Evolutionary conservation across 768 basidiomycete genomes (phyloP).

Genomic region (Clavulina sp.): DNA sequence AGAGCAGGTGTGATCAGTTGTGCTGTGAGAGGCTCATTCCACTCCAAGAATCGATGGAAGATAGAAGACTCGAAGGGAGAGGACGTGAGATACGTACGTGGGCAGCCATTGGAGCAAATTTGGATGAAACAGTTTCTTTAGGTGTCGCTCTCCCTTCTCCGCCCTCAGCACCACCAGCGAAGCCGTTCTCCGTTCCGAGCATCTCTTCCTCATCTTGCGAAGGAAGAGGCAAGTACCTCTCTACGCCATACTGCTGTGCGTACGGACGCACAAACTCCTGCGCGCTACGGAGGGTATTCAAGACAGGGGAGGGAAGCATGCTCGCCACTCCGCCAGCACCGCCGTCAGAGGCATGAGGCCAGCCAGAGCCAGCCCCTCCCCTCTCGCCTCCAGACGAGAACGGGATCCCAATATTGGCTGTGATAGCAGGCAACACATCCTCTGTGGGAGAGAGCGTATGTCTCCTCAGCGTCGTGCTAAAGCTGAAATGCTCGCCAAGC

Average conservation of each 20-base stretch:
- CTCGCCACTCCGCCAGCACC: too few species aligned
- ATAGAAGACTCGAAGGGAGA: neutral
- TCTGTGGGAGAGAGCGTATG: conserved; percentile 32
- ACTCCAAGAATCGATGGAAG: neutral
- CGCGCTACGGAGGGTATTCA: too few species aligned
- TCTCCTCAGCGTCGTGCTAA: conserved; percentile 60
- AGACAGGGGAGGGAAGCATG: too few species aligned
- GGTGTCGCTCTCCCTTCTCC: conserved; percentile 17
- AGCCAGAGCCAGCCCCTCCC: neutral
- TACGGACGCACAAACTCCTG: too few species aligned
- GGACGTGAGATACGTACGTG: conserved; percentile 4
- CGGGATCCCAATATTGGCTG: too few species aligned
- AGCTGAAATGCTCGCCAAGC: conserved; percentile 42
- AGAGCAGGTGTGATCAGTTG: too few species aligned
- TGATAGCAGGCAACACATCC: conserved; percentile 21
- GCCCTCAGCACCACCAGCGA: conserved; percentile 24
- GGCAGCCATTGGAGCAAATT: conserved; percentile 6
- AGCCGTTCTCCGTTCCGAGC: conserved; percentile 30
- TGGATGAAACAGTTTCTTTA: conserved; percentile 12
- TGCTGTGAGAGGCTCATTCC: too few species aligned
- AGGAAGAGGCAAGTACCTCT: too few species aligned
- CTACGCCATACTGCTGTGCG: too few species aligned
- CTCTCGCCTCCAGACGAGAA: neutral
- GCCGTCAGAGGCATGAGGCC: conserved; percentile 13
- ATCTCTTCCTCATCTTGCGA: too few species aligned